phyloP scores from a whole-genome alignment of 495 filamentous ascomycete genomes.

The Penicillium pancosmium region DNA sequence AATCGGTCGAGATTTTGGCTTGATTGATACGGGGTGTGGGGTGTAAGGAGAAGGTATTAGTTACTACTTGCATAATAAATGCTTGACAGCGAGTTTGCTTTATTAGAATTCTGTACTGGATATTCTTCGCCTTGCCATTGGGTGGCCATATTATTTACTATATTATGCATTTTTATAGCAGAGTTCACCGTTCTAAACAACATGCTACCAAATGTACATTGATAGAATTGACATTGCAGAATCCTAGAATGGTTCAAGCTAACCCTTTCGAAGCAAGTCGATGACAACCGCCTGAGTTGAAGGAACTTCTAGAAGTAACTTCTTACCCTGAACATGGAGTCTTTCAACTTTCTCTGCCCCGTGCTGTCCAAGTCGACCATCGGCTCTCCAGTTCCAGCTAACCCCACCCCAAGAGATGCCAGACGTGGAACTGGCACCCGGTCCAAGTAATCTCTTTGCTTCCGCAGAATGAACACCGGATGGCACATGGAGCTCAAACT shows the following conservation, averaged over 20 bases:
- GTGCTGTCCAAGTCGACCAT: constrained; percentile 15
- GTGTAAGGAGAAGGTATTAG: neutral
- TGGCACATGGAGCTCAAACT: constrained; percentile 9
- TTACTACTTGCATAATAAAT: neutral
- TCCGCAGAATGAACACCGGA: constrained; percentile 8
- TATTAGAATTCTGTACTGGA: too few species aligned
- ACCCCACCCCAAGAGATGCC: constrained; percentile 18
- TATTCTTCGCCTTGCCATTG: too few species aligned
- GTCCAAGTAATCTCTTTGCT: constrained; percentile 13
- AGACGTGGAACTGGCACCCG: constrained; percentile 13
- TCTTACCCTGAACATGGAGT: neutral
- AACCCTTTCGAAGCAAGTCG: neutral
- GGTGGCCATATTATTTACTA: too few species aligned
- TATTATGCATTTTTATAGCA: too few species aligned
- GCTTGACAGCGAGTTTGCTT: too few species aligned
- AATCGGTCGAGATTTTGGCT: neutral
- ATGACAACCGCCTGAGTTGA: constrained; percentile 15
- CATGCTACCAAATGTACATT: neutral
- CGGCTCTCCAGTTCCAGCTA: constrained; percentile 21
- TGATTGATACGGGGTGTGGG: neutral
- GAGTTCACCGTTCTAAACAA: too few species aligned
- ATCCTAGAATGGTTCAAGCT: neutral
- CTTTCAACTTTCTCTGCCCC: neutral
- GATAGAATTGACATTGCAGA: too few species aligned
- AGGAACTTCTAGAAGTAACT: neutral